Evolutionary conservation across 768 basidiomycete species (phyloP), one percentile per base, ranked within the genome.

Genomic region (Dentipellis sp.): DNA sequence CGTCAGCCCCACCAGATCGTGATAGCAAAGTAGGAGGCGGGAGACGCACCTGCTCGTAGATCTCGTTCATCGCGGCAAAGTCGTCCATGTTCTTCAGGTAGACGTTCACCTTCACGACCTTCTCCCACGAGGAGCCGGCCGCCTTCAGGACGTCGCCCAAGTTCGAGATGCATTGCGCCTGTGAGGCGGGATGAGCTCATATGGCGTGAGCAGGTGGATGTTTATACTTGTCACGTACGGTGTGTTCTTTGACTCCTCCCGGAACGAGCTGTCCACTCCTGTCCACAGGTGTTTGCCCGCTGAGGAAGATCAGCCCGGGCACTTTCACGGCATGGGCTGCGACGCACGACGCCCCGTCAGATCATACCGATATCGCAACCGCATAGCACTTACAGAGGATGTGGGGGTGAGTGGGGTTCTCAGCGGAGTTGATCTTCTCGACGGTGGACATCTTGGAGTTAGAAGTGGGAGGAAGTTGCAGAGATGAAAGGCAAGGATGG

Each of bases 11-110:
- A 40, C n/a, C 39, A n/a, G n/a, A n/a, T n/a, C n/a, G n/a, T n/a
- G n/a, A n/a, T n/a, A 49, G 17, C 40, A 14, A 42, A 10, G 40
- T 17, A n/a, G n/a, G n/a, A 6, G 11, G 14, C 40, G 14, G 10
- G 10, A 12, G 21, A 57, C 66, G 47, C 56, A 78, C 81, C 72
- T 79, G 73, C 54, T 74, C 78, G 60, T 83, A 84, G 14, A 76
- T 69, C 59, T 79, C 77, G 59, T 84, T 84, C 78, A 82, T 78
- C 2, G 72, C 70, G 14, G 66, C 66, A 54, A 80, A 84, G 59
- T 82, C 71, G 51, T 76, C 72, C 80, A 83, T 83, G 62, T 79
- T 66, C 61, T 81, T 83, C 59, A 84, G 67, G 66, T 80, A 84
- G 5, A 84, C 75, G 57, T 84, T 84, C 50, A 82, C 72, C 65